These are phyloP conservation scores for Monocercomonoides exilis DNA, from an alignment of 78 protist genomes.

Conservation along the genomic window DNA sequence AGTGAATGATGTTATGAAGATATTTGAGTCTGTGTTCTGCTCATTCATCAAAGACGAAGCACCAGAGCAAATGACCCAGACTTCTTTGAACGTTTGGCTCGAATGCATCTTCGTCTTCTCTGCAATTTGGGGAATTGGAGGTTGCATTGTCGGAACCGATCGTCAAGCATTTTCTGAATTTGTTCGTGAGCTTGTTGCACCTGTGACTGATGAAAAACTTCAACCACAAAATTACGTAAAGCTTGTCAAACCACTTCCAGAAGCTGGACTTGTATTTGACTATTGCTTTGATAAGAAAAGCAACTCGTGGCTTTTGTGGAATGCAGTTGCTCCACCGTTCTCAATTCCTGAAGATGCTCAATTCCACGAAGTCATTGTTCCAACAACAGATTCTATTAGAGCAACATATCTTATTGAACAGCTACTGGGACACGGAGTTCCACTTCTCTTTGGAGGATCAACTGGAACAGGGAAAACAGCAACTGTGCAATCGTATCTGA, in stretches of 20 bases:
- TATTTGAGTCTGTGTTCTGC: slow-evolving; percentile 17
- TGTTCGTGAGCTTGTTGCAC: slow-evolving; percentile 23
- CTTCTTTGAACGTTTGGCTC: background rate
- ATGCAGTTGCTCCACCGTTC: slow-evolving; percentile 24
- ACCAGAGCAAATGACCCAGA: background rate
- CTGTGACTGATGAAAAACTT: background rate
- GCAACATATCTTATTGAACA: slow-evolving; percentile 28
- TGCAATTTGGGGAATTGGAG: slow-evolving; percentile 54
- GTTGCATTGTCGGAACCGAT: slow-evolving; percentile 1
- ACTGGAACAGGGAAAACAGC: slow-evolving; percentile 74
- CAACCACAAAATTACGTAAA: background rate
- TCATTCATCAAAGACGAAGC: slow-evolving; percentile 7
- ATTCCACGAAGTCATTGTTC: slow-evolving; percentile 43
- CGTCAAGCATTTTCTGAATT: slow-evolving; percentile 27
- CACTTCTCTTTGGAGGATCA: slow-evolving; percentile 49
- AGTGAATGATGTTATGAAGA: slow-evolving; percentile 16
- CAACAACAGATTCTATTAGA: slow-evolving; percentile 59
- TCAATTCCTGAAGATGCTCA: slow-evolving; percentile 19
- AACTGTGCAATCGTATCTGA: slow-evolving; percentile 21
- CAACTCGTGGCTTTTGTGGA: slow-evolving; percentile 30
- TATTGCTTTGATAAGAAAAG: slow-evolving; percentile 19
- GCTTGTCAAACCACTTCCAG: slow-evolving; percentile 26
- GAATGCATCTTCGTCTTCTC: slow-evolving; percentile 38
- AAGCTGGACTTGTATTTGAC: slow-evolving; percentile 33
- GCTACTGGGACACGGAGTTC: slow-evolving; percentile 1